These are phyloP conservation scores for Talaromyces sp. DNA, from an alignment of 2,329 filamentous ascomycete species.

Conservation along the genomic window DNA sequence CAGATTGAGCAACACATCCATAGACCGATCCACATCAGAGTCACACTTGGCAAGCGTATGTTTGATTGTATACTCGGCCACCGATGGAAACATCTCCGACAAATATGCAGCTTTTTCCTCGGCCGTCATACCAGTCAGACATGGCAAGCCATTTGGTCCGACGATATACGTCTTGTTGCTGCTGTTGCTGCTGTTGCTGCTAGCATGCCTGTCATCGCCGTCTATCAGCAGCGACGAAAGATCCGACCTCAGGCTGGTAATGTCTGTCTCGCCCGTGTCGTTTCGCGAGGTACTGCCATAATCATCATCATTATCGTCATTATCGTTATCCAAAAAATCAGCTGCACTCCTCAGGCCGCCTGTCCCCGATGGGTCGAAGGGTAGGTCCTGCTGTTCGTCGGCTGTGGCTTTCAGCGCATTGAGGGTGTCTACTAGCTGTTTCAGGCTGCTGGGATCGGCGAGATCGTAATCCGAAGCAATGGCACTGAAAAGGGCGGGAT, in stretches of 20 bases:
- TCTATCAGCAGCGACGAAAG: slow-evolving; percentile 32
- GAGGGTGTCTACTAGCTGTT: slow-evolving; percentile 54
- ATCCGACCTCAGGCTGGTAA: slow-evolving; percentile 44
- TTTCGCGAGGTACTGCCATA: slow-evolving; percentile 24
- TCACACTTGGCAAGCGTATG: slow-evolving; percentile 62
- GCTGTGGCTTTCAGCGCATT: slow-evolving; percentile 61
- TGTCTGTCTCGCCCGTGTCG: slow-evolving; percentile 40
- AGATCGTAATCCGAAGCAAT: slow-evolving; percentile 71
- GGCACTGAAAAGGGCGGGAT: slow-evolving; percentile 70
- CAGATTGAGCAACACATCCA: slow-evolving; percentile 75
- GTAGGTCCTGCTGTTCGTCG: slow-evolving; percentile 59
- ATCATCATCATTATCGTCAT: slow-evolving; percentile 20
- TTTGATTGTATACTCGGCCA: slow-evolving; percentile 60
- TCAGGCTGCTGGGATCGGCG: slow-evolving; percentile 44
- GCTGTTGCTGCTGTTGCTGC: too few relatives aligned
- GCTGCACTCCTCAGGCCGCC: slow-evolving; percentile 39
- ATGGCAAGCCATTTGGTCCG: slow-evolving; percentile 21
- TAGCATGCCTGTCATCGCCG: slow-evolving; percentile 12
- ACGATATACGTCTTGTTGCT: slow-evolving; percentile 19
- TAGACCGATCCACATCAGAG: slow-evolving; percentile 61
- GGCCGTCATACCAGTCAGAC: slow-evolving; percentile 26
- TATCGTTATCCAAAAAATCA: slow-evolving; percentile 13
- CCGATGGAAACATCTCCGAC: slow-evolving; percentile 63
- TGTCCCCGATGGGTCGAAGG: slow-evolving; percentile 73
- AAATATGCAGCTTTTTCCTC: slow-evolving; percentile 61